Evolutionary conservation across 2,329 filamentous ascomycete genomes (phyloP), one percentile per base, ranked within the genome.

Genomic region (Fusarium sp.): DNA sequence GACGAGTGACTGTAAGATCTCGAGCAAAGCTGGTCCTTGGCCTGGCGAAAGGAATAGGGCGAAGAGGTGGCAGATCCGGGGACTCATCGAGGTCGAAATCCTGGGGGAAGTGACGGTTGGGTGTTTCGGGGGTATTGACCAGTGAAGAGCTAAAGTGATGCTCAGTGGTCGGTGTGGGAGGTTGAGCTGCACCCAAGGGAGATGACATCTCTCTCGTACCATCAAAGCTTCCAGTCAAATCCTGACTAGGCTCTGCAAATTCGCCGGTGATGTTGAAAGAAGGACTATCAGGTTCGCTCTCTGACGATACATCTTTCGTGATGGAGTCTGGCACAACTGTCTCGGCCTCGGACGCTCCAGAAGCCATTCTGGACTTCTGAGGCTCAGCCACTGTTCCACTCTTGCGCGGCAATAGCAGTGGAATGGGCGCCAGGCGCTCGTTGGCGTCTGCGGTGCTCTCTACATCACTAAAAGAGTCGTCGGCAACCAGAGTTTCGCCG

Each of bases 1-100:
- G 83, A 63, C 82, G 82, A 17, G 85, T 73, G 11, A 84, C 74
- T 1, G 82, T 84, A 8, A 84, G 87, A n/a, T 81, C 79, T 32
- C 83, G 78, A 3, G 81, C 85, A 8, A 73, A 72, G 40, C 79
- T 78, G 65, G 82, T 85, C 17, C 69, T 78, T 33, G 76, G 79
- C 37, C 82, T 79, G 10, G 70, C 71, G 12, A 40, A 54, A 32
- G 72, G 72, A 10, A 77, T 76, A 43, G 77, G 78, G 12, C 79
- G 79, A 27, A 85, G 76, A 2, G 81, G 80, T 6, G 85, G 85
- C 6, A 86, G 76, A 47, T 83, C 80, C 12, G 78, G 59, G 20
- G 83, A 82, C 20, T 80, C 81, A 11, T 81, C 78, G 14, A 78
- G 80, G 43, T 72, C 71, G 14, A 72, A 69, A 25, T 73, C 62